A percentile compares a stretch with the other conserved stretches of the same genome.
Evolutionary conservation across 169 alveolate species (phyloP).

Genomic region (Theileria parva): DNA sequence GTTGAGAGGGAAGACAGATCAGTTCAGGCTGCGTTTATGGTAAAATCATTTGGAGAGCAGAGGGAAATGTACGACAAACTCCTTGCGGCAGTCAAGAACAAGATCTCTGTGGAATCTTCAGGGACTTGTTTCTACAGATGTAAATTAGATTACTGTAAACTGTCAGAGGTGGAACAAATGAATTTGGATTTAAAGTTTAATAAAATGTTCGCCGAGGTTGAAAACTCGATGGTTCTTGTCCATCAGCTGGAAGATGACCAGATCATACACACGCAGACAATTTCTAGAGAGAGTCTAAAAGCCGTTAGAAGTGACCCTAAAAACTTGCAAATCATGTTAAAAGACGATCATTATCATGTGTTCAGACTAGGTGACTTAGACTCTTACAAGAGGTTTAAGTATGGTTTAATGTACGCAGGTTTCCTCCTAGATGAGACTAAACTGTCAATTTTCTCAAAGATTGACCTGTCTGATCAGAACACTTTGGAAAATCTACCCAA

Average conservation of each 20-base stretch:
- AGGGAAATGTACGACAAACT: slow-evolving; percentile 65
- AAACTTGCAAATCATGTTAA: slow-evolving; percentile 32
- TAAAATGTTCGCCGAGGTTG: not conserved
- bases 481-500: slow-evolving; percentile 12
- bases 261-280: not conserved
- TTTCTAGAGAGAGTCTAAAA: not conserved
- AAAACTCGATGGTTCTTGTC: slow-evolving; percentile 8
- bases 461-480: slow-evolving; percentile 10
- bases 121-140: slow-evolving; percentile 14
- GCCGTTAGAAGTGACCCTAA: slow-evolving; percentile 7
- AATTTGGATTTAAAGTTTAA: not conserved
- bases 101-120: slow-evolving; percentile 1
- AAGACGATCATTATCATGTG: slow-evolving; percentile 27
- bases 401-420: slow-evolving; percentile 77
- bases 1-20: slow-evolving; percentile 45
- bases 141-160: not conserved
- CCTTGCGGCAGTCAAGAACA: slow-evolving; percentile 32
- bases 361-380: slow-evolving; percentile 17
- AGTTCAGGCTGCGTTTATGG: slow-evolving; percentile 35
- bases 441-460: slow-evolving; percentile 37
- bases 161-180: not conserved
- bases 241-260: slow-evolving; percentile 22
- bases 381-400: slow-evolving; percentile 54
- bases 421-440: slow-evolving; percentile 60
- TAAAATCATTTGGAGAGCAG: slow-evolving; percentile 44